Evolutionary conservation across 805 yeast species (phyloP).

Genomic region (Cyberlindnera lachancei): DNA sequence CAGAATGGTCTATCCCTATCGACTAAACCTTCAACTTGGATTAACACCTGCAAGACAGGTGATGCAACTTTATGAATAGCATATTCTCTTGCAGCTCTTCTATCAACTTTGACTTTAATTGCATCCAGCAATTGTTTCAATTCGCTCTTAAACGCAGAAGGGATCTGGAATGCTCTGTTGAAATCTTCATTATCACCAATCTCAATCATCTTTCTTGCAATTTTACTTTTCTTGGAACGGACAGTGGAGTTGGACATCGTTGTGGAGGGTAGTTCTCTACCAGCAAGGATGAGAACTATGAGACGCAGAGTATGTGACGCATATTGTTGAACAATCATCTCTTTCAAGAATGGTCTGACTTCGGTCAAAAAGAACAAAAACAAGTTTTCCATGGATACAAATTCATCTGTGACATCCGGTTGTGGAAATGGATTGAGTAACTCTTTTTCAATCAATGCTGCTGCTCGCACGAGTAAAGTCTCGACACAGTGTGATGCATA

Average conservation of each 20-base stretch:
- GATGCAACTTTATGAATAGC: constrained; percentile 79
- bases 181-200: constrained; percentile 73
- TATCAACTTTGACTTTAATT: constrained; percentile 29
- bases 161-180: constrained; percentile 59
- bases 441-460: constrained; percentile 71
- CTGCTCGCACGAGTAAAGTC: constrained; percentile 68
- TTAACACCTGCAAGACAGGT: constrained; percentile 73
- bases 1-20: constrained; percentile 68
- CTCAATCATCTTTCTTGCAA: constrained; percentile 90
- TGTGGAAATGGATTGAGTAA: constrained; percentile 39
- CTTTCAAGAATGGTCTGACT: constrained; percentile 47
- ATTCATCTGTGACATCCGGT: constrained; percentile 26
- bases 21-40: constrained; percentile 75
- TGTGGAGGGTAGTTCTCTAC: constrained; percentile 70
- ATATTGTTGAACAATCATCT: constrained; percentile 67
- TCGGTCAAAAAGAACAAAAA: constrained; percentile 62
- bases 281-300: constrained; percentile 62
- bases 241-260: constrained; percentile 61
- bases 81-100: constrained; percentile 55
- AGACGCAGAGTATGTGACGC: constrained; percentile 84
- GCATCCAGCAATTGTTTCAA: constrained; percentile 41
- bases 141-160: constrained; percentile 57
- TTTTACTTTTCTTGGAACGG: constrained; percentile 77
- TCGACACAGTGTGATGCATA: constrained; percentile 93
- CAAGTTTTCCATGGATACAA: constrained; percentile 56